These are phyloP conservation scores for Lachnellula arida DNA, from an alignment of 2,329 filamentous ascomycete genomes.

Conservation along the genomic window DNA sequence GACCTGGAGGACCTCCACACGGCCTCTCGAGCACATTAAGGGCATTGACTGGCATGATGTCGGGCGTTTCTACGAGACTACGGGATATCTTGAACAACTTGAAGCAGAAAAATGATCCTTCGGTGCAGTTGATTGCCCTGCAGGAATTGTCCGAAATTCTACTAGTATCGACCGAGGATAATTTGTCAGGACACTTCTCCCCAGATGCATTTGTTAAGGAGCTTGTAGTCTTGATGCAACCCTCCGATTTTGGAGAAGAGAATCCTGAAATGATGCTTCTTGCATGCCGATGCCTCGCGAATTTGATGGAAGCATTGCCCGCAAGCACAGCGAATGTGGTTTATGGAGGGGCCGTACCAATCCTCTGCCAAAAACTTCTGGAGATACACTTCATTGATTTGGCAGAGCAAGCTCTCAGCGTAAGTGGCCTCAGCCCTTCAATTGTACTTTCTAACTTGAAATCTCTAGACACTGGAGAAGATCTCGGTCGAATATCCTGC, in stretches of 20 bases:
- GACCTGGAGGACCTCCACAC: conserved; percentile 55
- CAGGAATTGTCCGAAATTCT: conserved; percentile 92
- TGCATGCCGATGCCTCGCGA: conserved; percentile 91
- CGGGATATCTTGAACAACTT: conserved; percentile 73
- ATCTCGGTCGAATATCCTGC: conserved; percentile 95
- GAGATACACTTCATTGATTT: conserved; percentile 97
- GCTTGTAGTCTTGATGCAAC: conserved; percentile 85
- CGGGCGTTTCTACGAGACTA: conserved; percentile 73
- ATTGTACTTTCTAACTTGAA: conserved; percentile 7
- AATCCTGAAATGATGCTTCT: conserved; percentile 97
- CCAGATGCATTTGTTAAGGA: conserved; percentile 95
- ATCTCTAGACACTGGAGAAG: conserved; percentile 74
- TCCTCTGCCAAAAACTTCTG: conserved; percentile 89
- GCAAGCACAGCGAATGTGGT: conserved; percentile 92
- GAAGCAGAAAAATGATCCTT: conserved; percentile 77
- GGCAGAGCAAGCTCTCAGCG: conserved; percentile 90
- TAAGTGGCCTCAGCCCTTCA: conserved; percentile 34
- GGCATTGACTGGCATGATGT: conserved; percentile 88
- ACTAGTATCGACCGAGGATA: conserved; percentile 93
- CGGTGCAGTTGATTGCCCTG: conserved; percentile 83
- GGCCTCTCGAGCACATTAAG: conserved; percentile 76
- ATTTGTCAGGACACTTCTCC: conserved; percentile 88
- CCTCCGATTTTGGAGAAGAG: conserved; percentile 77
- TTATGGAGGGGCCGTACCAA: conserved; percentile 92
- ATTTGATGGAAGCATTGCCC: conserved; percentile 94